Conservation (phyloP, 2,329 filamentous ascomycete species). For the Diaporthe ampelina region DNA sequence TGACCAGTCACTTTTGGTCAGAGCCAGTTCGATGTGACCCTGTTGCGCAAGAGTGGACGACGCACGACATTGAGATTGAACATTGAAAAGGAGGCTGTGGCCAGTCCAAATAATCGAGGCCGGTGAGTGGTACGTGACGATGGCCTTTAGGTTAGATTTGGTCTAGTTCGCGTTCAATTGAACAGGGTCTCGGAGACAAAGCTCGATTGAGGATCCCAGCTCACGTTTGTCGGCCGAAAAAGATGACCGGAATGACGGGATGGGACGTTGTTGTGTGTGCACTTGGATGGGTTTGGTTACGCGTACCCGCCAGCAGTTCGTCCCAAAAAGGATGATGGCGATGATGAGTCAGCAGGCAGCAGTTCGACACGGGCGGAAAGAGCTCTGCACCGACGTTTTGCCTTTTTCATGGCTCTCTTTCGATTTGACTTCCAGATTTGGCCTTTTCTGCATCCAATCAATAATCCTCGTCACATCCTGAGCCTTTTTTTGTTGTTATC, state of each 20-base stretch:
- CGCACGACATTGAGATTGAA: neutral
- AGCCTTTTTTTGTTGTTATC: neutral
- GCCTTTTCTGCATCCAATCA: neutral
- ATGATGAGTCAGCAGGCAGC: slow-evolving; percentile 6
- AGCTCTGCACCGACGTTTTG: neutral
- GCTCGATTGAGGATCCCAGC: too few species aligned
- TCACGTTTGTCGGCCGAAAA: too few species aligned
- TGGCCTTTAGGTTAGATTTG: neutral
- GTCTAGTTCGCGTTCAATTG: neutral
- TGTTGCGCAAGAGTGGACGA: slow-evolving; percentile 11
- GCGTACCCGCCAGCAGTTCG: too few species aligned
- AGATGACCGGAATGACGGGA: too few species aligned
- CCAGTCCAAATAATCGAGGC: neutral
- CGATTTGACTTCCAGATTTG: neutral
- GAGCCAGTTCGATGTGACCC: neutral
- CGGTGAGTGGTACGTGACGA: neutral
- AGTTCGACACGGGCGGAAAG: neutral
- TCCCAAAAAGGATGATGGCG: too few species aligned
- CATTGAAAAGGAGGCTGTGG: neutral
- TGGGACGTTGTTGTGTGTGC: too few species aligned
- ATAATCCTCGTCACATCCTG: neutral
- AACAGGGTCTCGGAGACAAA: too few species aligned
- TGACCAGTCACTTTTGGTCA: slow-evolving; percentile 1
- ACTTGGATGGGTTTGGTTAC: too few species aligned
- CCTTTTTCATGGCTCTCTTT: neutral